Evolutionary conservation across 2,329 filamentous ascomycete species (phyloP).

Genomic region (Aureobasidium sp.): DNA sequence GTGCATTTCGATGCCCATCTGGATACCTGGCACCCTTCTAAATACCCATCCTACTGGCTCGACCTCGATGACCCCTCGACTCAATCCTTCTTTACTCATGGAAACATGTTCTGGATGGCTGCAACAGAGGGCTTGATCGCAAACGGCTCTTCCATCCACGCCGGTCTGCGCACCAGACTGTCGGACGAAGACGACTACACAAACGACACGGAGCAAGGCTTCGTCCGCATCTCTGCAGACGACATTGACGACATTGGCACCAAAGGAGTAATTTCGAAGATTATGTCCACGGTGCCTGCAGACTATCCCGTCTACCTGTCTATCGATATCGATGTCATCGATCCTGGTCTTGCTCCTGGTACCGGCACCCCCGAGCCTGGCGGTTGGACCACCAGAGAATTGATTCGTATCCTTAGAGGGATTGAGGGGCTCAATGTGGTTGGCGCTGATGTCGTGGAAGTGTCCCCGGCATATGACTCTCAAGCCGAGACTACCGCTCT

Average conservation of each 20-base stretch:
- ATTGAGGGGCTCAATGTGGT: constrained; percentile 79
- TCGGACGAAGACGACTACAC: constrained; percentile 63
- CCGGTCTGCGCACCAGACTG: constrained; percentile 72
- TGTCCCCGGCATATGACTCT: constrained; percentile 78
- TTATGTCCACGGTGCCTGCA: constrained; percentile 64
- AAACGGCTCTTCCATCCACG: constrained; percentile 71
- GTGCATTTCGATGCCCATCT: constrained; percentile 57
- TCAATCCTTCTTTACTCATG: constrained; percentile 76
- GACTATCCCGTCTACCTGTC: constrained; percentile 74
- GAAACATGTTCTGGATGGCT: constrained; percentile 87
- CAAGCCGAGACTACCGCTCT: constrained; percentile 72
- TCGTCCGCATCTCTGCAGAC: constrained; percentile 72
- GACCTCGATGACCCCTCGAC: constrained; percentile 44
- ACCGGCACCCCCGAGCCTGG: constrained; percentile 87
- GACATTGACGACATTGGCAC: constrained; percentile 80
- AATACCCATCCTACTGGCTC: constrained; percentile 72
- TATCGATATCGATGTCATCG: constrained; percentile 75
- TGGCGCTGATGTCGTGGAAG: constrained; percentile 85
- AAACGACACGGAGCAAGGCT: constrained; percentile 66
- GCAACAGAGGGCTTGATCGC: constrained; percentile 71
- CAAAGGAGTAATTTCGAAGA: constrained; percentile 60
- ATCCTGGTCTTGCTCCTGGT: constrained; percentile 60
- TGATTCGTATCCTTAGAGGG: constrained; percentile 75
- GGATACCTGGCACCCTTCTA: constrained; percentile 77
- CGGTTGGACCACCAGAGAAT: constrained; percentile 82